Conservation (phyloP, 2,329 filamentous ascomycete genomes). For the Aureobasidium sp. region DNA sequence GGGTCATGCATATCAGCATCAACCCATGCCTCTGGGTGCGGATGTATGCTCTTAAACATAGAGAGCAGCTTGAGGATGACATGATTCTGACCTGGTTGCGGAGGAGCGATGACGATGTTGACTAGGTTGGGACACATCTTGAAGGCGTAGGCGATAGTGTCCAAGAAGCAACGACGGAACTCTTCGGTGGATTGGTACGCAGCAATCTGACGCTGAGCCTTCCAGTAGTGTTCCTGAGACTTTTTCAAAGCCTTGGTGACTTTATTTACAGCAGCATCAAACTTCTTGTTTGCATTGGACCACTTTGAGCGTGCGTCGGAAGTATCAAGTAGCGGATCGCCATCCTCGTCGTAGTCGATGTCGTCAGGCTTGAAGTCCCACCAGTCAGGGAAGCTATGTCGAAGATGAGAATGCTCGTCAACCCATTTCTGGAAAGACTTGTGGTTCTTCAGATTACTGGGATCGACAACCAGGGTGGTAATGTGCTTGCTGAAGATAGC, state of each 20-base stretch:
- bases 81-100: background rate
- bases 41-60: background rate
- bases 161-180: background rate
- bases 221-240: background rate
- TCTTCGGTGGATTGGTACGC: background rate
- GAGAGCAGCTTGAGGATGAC: background rate
- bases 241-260: background rate
- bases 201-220: background rate
- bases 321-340: background rate
- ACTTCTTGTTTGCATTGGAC: background rate
- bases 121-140: background rate
- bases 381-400: background rate
- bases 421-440: background rate
- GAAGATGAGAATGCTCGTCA: background rate
- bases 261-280: background rate
- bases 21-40: background rate
- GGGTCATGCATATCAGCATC: background rate
- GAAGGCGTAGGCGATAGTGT: background rate
- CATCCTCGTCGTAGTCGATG: background rate
- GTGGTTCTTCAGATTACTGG: background rate
- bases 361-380: background rate
- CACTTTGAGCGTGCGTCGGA: background rate
- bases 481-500: slow-evolving; percentile 1
- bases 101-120: background rate
- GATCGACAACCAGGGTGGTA: background rate